Percentiles rank a stretch among this genome's conserved stretches.
phyloP scores from a whole-genome alignment of 805 yeast species.

The Saccharomyces eubayanus region DNA sequence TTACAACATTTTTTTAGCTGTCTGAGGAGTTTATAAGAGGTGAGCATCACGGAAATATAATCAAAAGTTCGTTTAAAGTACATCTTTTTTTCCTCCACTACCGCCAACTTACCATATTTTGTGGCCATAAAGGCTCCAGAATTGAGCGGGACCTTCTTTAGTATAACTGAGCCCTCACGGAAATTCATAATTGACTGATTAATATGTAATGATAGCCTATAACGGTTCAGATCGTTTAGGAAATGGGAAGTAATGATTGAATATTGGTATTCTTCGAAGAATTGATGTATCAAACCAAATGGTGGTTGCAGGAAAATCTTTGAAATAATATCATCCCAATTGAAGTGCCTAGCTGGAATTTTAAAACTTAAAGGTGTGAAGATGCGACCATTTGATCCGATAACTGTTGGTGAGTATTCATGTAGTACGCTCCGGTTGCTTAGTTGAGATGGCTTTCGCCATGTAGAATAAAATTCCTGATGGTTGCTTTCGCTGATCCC shows the following conservation, averaged over 20 bases:
- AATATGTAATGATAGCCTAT: constrained; percentile 18
- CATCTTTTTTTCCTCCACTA: constrained; percentile 2
- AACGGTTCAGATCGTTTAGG: constrained; percentile 33
- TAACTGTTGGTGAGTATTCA: constrained; percentile 24
- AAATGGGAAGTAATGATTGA: constrained; percentile 41
- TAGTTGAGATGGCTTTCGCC: not conserved
- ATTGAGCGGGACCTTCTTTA: constrained; percentile 10
- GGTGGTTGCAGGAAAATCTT: constrained; percentile 10
- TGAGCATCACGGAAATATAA: not conserved
- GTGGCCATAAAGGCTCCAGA: constrained; percentile 9
- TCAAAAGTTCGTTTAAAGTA: constrained; percentile 5
- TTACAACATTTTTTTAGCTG: not conserved
- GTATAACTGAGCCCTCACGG: constrained; percentile 4
- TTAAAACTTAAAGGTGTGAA: not conserved
- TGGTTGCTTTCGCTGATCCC: not conserved
- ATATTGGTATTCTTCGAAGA: constrained; percentile 46
- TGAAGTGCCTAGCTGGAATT: not conserved
- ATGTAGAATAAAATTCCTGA: not conserved
- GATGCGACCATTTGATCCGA: not conserved
- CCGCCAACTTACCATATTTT: constrained; percentile 17
- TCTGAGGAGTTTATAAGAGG: constrained; percentile 1
- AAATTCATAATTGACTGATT: constrained; percentile 17
- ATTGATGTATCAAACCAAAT: constrained; percentile 16
- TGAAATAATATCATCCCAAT: constrained; percentile 4
- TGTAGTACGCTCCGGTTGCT: constrained; percentile 5